Conservation (phyloP, 441 rosid species). For the Euphorbia celastroides region DNA sequence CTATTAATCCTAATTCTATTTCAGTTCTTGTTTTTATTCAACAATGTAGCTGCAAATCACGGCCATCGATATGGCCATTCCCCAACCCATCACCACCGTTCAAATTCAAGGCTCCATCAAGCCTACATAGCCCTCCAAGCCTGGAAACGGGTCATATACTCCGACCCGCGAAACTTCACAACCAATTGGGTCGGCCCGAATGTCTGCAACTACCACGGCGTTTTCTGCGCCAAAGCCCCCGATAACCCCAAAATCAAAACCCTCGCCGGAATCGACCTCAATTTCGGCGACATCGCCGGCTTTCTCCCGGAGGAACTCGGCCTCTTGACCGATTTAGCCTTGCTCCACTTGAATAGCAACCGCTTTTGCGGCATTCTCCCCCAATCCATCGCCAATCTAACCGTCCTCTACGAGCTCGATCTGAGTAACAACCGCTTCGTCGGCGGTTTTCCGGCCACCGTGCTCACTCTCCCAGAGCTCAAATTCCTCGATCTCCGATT, state of each 20-base stretch:
- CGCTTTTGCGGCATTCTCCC: slow-evolving; percentile 78
- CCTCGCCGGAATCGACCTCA: slow-evolving; percentile 77
- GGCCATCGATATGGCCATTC: slow-evolving; percentile 28
- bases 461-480: slow-evolving; percentile 59
- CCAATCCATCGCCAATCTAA: slow-evolving; percentile 44
- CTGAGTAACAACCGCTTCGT: slow-evolving; percentile 82
- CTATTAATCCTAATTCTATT: slow-evolving; percentile 28
- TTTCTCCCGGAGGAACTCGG: slow-evolving; percentile 72
- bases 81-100: slow-evolving; percentile 29
- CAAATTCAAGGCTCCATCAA: slow-evolving; percentile 47
- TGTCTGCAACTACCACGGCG: slow-evolving; percentile 66
- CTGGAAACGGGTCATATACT: slow-evolving; percentile 72
- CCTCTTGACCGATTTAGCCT: slow-evolving; percentile 58
- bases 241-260: slow-evolving; percentile 40
- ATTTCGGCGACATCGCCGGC: slow-evolving; percentile 69
- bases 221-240: slow-evolving; percentile 51
- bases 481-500: slow-evolving; percentile 67
- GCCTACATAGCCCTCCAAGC: slow-evolving; percentile 71
- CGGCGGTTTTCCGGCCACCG: slow-evolving; percentile 62
- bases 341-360: slow-evolving; percentile 77
- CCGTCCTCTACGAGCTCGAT: slow-evolving; percentile 74
- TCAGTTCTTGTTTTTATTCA: slow-evolving; percentile 22
- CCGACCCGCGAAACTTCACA: slow-evolving; percentile 82
- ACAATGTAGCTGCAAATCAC: slow-evolving; percentile 38
- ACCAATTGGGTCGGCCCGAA: slow-evolving; percentile 63